Conservation (phyloP, 2,329 filamentous ascomycete species). For the Aspergillus sp. region DNA sequence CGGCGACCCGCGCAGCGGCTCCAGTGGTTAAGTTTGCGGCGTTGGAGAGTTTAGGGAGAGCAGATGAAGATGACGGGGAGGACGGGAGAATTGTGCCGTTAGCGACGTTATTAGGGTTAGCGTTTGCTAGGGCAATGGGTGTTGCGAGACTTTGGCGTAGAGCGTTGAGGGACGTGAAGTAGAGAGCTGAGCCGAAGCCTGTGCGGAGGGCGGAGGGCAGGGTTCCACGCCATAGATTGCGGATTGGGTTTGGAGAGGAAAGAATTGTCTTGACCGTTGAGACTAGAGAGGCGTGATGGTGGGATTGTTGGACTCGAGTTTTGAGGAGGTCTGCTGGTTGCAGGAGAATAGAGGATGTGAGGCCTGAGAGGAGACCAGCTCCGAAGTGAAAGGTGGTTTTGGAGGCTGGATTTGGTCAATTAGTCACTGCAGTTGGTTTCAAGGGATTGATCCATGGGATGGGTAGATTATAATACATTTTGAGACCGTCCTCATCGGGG, state of each 20-base stretch:
- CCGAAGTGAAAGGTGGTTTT: slow-evolving; percentile 73
- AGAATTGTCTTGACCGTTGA: slow-evolving; percentile 70
- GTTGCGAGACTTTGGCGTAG: slow-evolving; percentile 67
- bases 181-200: slow-evolving; percentile 87
- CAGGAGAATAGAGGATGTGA: slow-evolving; percentile 83
- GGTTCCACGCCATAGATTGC: slow-evolving; percentile 86
- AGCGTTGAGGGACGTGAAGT: slow-evolving; percentile 85
- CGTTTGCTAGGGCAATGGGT: slow-evolving; percentile 37
- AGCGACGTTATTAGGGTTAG: slow-evolving; percentile 22
- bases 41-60: slow-evolving; percentile 78
- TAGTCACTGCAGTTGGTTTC: background rate
- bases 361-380: slow-evolving; percentile 82
- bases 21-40: slow-evolving; percentile 83
- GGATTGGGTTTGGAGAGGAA: slow-evolving; percentile 63
- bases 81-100: slow-evolving; percentile 53
- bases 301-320: slow-evolving; percentile 89
- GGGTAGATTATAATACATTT: slow-evolving; percentile 25
- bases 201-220: slow-evolving; percentile 90
- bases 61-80: slow-evolving; percentile 78
- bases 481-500: slow-evolving; percentile 31
- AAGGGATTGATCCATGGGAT: background rate
- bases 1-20: slow-evolving; percentile 77
- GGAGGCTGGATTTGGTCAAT: slow-evolving; percentile 29
- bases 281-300: slow-evolving; percentile 63
- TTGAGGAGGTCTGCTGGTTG: slow-evolving; percentile 96